These are phyloP conservation scores for Hanseniaspora meyeri DNA, from an alignment of 805 yeast species.

Conservation along the genomic window DNA sequence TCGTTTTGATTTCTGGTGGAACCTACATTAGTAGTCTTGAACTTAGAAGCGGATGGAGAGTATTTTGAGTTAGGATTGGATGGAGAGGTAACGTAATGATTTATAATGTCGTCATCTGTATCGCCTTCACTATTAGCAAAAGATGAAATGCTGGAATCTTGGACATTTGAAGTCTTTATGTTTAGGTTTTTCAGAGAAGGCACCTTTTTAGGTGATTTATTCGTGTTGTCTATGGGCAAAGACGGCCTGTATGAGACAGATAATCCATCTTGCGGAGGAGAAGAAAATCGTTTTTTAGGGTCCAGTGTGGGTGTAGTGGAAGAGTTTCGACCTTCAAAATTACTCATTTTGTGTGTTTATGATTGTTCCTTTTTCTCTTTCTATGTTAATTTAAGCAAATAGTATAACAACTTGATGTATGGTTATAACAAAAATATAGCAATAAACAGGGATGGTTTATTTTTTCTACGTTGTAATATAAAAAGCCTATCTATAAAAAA, in stretches of 20 bases:
- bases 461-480: too few species aligned
- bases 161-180: neutral
- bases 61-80: neutral
- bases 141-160: neutral
- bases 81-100: conserved; percentile 1
- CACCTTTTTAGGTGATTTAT: neutral
- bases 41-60: neutral
- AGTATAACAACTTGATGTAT: neutral
- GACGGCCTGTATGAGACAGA: neutral
- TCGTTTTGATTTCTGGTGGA: neutral
- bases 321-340: neutral
- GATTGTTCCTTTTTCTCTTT: neutral
- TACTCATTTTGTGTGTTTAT: neutral
- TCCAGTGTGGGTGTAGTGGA: conserved; percentile 1
- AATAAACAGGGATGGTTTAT: too few species aligned
- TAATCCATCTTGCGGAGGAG: neutral
- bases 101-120: conserved; percentile 7
- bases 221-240: neutral
- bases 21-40: neutral
- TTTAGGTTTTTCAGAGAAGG: neutral
- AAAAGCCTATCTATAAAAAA: too few species aligned
- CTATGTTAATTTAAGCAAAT: too few species aligned
- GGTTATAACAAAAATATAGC: too few species aligned
- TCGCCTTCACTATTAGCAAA: neutral
- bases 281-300: neutral